Conservation (phyloP, 306 rosid genomes). For the Canavalia gladiata region DNA sequence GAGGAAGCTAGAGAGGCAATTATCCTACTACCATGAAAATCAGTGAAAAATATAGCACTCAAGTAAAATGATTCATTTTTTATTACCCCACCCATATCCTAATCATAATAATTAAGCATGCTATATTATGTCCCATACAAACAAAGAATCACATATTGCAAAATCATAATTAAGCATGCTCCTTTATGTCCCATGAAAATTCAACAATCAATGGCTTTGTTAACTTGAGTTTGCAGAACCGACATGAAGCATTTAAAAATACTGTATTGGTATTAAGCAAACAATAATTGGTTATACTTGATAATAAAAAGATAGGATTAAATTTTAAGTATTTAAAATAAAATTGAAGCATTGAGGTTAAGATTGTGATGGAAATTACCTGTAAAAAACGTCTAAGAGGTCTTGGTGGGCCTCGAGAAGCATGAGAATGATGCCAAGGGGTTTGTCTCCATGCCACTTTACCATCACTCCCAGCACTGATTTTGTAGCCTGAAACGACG, state of each 20-base stretch:
- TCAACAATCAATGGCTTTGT: too few species aligned
- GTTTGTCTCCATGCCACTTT: conserved; percentile 97
- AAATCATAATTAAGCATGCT: conserved; percentile 50
- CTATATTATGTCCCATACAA: conserved; percentile 21
- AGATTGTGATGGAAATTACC: conserved; percentile 47
- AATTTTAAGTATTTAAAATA: too few species aligned
- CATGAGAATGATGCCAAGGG: conserved; percentile 99
- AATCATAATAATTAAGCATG: conserved; percentile 51
- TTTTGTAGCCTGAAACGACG: conserved; percentile 81
- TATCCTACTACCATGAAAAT: conserved; percentile 23
- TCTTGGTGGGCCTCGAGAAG: conserved; percentile 95
- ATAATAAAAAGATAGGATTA: too few species aligned
- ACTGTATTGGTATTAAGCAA: too few species aligned
- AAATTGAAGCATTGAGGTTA: too few species aligned
- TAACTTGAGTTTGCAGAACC: too few species aligned
- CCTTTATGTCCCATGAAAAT: not conserved
- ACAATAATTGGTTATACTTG: too few species aligned
- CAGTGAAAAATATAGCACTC: conserved; percentile 10
- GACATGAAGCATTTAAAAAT: too few species aligned
- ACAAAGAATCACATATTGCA: conserved; percentile 25
- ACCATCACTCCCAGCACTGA: conserved; percentile 95
- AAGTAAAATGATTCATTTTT: conserved; percentile 11
- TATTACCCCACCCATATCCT: conserved; percentile 35
- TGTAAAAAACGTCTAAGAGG: conserved; percentile 89
- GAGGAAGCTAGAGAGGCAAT: not conserved